A percentile compares a stretch with the other conserved stretches of the same genome.
Conservation (phyloP, 345 rosid genomes). For the Laguncularia racemosa region DNA sequence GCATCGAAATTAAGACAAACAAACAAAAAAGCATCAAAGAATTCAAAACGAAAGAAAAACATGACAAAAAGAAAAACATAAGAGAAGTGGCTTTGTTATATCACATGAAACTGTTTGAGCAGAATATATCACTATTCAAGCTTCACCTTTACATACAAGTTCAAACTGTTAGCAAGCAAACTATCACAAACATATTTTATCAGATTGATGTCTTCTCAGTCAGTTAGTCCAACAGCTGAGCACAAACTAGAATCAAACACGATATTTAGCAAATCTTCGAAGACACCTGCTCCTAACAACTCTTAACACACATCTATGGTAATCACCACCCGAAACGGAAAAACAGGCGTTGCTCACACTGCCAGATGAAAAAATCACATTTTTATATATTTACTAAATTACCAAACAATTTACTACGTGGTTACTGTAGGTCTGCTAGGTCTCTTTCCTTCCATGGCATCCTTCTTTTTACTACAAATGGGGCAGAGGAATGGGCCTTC, state of each 20-base stretch:
- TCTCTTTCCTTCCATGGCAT: conserved; percentile 99
- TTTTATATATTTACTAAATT: conserved; percentile 33
- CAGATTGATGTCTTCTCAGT: conserved; percentile 20
- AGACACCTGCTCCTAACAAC: conserved; percentile 31
- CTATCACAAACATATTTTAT: conserved; percentile 35
- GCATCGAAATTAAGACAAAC: too few species aligned
- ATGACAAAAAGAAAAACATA: background rate
- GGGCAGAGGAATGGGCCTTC: conserved; percentile 94
- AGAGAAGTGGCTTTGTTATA: background rate
- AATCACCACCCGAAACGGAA: conserved; percentile 26
- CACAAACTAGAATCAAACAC: conserved; percentile 27
- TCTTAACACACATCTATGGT: conserved; percentile 28
- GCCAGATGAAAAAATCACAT: conserved; percentile 30
- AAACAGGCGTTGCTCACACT: conserved; percentile 42
- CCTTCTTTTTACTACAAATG: conserved; percentile 81
- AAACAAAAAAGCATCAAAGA: too few species aligned
- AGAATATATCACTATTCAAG: conserved; percentile 12
- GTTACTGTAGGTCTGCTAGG: conserved; percentile 44
- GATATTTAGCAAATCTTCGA: conserved; percentile 16
- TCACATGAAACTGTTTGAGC: conserved; percentile 1
- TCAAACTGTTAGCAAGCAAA: conserved; percentile 51
- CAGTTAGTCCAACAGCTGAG: conserved; percentile 35
- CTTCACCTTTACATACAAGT: conserved; percentile 39
- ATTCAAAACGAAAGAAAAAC: background rate
- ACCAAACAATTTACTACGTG: conserved; percentile 29